Base-by-base conservation (phyloP, 768 basidiomycete genomes). In the Panaeolus papilionaceus region DNA sequence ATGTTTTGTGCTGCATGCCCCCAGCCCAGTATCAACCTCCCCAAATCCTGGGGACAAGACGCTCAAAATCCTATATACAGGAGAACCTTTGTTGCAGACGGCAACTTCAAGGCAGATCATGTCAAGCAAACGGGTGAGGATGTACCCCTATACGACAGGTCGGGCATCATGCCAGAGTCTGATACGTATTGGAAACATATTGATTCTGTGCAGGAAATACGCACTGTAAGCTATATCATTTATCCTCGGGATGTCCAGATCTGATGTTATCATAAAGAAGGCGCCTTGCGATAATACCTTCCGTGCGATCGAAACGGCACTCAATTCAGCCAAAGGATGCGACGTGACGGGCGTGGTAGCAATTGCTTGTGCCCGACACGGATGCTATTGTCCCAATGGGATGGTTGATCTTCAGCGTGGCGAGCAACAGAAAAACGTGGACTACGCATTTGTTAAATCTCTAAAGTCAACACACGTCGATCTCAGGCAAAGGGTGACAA, bases 361-460 rank as follows among this genome's bases (percentile, higher is more conserved):
- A 8, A n/a, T 38, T 47, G 72, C 70, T 4, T 72, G 72, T 47
- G 68, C 51, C 18, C 28, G 65, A 23, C 68, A 71, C 64, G 72
- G 72, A 16, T 61, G 64, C n/a, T 74, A 71, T 51, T 44, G 62
- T 12, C 72, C 71, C 3, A 54, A 62, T 20, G 44, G 67, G 10
- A 39, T 71, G 16, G 69, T 70, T 14, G 63, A 75, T 62, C 69
- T 73, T 38, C 67, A 72, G 37, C 68, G 71, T 23, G 71, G 74
- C 8, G 70, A 75, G 70, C 38, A 66, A 67, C 74, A 75, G 63
- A 63, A 68, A 28, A 72, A 75, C 42, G 69, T 72, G 66, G 73
- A 73, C 33, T 33, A 33, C 33, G 33, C 33, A 33, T 33, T 33
- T 33, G 33, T 33, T 3, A 33, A 33, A 5, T 33, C 33, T 3